Base-by-base conservation (phyloP, 129 eudicot genomes). In the Calendula officinalis region DNA sequence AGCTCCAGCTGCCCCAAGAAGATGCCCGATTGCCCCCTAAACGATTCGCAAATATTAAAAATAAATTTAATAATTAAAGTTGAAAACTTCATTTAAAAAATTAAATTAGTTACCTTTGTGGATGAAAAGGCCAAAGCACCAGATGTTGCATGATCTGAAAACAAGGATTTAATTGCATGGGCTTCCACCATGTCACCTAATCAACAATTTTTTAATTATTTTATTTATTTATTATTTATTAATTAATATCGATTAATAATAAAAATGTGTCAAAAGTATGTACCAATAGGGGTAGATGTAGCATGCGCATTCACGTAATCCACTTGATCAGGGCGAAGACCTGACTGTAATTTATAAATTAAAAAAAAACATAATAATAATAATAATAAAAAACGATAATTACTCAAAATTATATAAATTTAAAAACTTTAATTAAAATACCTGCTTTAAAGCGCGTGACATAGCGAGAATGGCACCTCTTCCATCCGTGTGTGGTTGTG, bases 1-100 rank as follows among this genome's bases (percentile, higher is more conserved):
- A 7, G 98, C 86, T 77, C 98, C 98, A 75, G 98, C 98, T 44
- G 98, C 98, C 39, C 98, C 98, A 48, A 92, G 86, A 36, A 92
- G 98, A 85, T 92, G 98, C 42, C 98, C 95, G 3, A 71, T 66
- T 49, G 98, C 98, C 72, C 98, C 98, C 98, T 91, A 71, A 53
- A 56, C 30, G 7, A 51, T 46, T 40, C 9, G 60, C 40, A 35
- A 27, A 64, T 32, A 13, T 47, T 4, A 49, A 67, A 69, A 7
- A 54, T 15, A 69, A 59, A 14, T 40, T 39, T 40, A 1, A 40
- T 8, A 17, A 16, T 17, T 8, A 17, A 60, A 41, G 22, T 39
- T 38, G 8, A 6, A 1, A 40, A 60, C 10, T 7, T 56, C 13
- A 57, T 1, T 36, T n/a, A 57, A 57, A 32, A 53, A 22, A n/a